Percentiles rank a stretch among this genome's conserved stretches.
Conservation (phyloP, 116 monocot species). For the Zostera marina region DNA sequence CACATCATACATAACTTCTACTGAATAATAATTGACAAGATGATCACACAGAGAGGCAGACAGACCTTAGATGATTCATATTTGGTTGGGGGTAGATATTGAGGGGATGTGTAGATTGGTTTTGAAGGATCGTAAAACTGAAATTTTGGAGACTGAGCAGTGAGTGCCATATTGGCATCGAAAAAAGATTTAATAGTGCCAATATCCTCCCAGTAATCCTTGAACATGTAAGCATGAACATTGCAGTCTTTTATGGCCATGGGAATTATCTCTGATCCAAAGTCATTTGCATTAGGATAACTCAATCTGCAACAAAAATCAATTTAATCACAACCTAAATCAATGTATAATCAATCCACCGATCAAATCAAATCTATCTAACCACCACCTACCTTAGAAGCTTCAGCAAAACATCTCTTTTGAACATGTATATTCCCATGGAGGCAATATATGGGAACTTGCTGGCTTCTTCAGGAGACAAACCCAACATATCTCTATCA, state of each 20-base stretch:
- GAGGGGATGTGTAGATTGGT: slow-evolving; percentile 85
- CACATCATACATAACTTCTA: neutral
- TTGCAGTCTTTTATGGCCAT: slow-evolving; percentile 39
- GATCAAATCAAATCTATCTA: neutral
- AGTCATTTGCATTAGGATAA: slow-evolving; percentile 57
- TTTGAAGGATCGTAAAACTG: slow-evolving; percentile 67
- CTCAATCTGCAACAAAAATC: slow-evolving; percentile 14
- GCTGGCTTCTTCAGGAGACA: slow-evolving; percentile 27
- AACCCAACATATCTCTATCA: slow-evolving; percentile 33
- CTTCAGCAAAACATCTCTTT: slow-evolving; percentile 36
- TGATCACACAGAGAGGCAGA: neutral
- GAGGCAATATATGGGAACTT: slow-evolving; percentile 55
- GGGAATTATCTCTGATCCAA: slow-evolving; percentile 76
- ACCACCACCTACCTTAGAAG: slow-evolving; percentile 29
- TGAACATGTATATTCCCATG: slow-evolving; percentile 78
- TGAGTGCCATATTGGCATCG: slow-evolving; percentile 71
- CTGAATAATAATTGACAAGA: neutral
- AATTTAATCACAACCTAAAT: neutral
- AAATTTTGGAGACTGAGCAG: slow-evolving; percentile 63
- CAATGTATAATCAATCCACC: neutral
- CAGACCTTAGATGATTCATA: slow-evolving; percentile 59
- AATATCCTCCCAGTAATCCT: slow-evolving; percentile 85
- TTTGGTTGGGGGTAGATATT: slow-evolving; percentile 75
- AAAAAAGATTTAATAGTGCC: slow-evolving; percentile 75
- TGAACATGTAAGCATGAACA: slow-evolving; percentile 74